These are phyloP conservation scores for Mortierella sp. DNA, from an alignment of 371 early-diverging fungal genomes.

Conservation along the genomic window DNA sequence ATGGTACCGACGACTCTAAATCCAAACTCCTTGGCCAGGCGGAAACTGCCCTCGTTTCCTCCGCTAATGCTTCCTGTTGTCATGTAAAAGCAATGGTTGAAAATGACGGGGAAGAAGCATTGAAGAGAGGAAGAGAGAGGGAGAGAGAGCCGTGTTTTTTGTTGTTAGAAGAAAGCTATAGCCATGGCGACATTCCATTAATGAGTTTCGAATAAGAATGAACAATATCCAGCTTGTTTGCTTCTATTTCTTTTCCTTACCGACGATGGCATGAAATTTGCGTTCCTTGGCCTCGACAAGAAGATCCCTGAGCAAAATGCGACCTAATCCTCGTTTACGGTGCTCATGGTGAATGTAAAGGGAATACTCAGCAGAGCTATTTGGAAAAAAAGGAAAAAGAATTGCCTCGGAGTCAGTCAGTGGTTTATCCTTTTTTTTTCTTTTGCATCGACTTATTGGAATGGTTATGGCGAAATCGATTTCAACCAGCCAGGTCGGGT, in stretches of 20 bases:
- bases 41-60: constrained; percentile 50
- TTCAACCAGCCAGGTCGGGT: not conserved
- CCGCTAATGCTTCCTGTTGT: constrained; percentile 49
- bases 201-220: not conserved
- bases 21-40: constrained; percentile 40
- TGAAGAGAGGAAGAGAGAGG: not conserved
- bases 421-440: not conserved
- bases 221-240: not conserved
- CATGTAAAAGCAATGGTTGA: not conserved
- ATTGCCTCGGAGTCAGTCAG: constrained; percentile 8
- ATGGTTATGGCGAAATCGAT: constrained; percentile 1
- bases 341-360: constrained; percentile 55
- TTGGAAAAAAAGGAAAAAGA: not conserved
- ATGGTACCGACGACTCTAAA: constrained; percentile 50
- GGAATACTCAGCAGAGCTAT: constrained; percentile 52
- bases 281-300: constrained; percentile 37
- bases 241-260: too few species aligned
- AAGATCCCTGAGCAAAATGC: constrained; percentile 31
- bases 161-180: not conserved
- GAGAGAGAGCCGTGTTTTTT: not conserved
- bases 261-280: constrained; percentile 48
- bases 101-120: not conserved
- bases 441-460: not conserved
- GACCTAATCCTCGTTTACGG: constrained; percentile 43
- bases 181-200: not conserved